Conservation (phyloP, 306 rosid genomes). For the Dalbergia cultrata region DNA sequence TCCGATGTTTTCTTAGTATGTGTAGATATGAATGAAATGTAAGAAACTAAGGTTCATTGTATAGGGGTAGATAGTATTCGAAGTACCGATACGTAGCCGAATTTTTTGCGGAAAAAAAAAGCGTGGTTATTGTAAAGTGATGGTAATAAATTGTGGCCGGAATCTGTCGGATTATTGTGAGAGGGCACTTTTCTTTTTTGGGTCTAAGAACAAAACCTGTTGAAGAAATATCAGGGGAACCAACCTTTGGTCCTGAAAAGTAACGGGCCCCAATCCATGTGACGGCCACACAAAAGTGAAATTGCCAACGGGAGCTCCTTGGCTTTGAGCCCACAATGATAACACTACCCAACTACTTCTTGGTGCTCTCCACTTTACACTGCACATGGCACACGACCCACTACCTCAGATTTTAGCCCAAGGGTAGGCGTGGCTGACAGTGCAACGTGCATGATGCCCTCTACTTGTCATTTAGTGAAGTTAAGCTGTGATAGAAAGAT, state of each 20-base stretch:
- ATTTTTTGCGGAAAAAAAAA: too few relatives aligned
- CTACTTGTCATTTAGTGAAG: not conserved
- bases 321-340: not conserved
- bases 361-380: too few relatives aligned
- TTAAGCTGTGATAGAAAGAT: too few relatives aligned
- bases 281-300: conserved; percentile 34
- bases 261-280: conserved; percentile 64
- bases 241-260: not conserved
- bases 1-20: not conserved
- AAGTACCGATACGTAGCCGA: too few relatives aligned
- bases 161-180: too few relatives aligned
- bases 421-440: not conserved
- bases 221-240: conserved; percentile 13
- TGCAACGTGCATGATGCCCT: not conserved
- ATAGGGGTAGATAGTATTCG: not conserved
- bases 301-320: not conserved
- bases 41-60: not conserved
- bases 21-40: not conserved
- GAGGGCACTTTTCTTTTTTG: too few relatives aligned
- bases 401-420: not conserved
- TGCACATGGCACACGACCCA: not conserved
- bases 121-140: too few relatives aligned
- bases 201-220: not conserved
- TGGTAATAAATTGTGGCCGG: too few relatives aligned
- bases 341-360: too few relatives aligned